A percentile compares a stretch with the other conserved stretches of the same genome.
Conservation (phyloP, 768 basidiomycete genomes). For the Antrodiella citrinella region DNA sequence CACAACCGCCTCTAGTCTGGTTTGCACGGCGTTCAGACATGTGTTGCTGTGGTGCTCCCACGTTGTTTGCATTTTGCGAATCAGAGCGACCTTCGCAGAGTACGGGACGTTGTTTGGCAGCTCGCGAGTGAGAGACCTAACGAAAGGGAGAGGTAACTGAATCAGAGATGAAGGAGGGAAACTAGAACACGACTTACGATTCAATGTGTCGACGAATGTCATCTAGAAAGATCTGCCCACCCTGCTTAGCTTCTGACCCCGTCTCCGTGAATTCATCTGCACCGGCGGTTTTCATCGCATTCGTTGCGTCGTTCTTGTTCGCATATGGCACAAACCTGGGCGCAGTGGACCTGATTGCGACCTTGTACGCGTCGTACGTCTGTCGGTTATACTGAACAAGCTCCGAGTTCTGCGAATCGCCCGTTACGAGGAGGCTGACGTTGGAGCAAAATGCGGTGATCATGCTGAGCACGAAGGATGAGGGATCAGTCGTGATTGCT, state of each 20-base stretch:
- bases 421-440: constrained; percentile 23
- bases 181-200: constrained; percentile 17
- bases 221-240: constrained; percentile 19
- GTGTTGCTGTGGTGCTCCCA: constrained; percentile 29
- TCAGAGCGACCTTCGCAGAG: constrained; percentile 29
- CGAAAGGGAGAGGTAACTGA: background rate
- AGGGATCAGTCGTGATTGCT: constrained; percentile 26
- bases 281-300: background rate
- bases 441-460: constrained; percentile 26
- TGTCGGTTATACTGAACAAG: constrained; percentile 29
- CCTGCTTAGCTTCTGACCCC: background rate
- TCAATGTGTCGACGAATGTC: constrained; percentile 27
- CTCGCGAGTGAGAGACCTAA: constrained; percentile 32
- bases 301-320: constrained; percentile 5
- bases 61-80: constrained; percentile 22
- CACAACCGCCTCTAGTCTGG: constrained; percentile 9
- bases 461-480: constrained; percentile 28
- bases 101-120: constrained; percentile 34
- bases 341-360: constrained; percentile 27
- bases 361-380: constrained; percentile 27
- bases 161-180: constrained; percentile 4
- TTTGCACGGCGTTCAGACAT: constrained; percentile 29
- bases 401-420: constrained; percentile 2
- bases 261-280: background rate
- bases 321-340: constrained; percentile 33